Conservation (phyloP, 1,284 basidiomycete species). For the Sanghuangporus weigelae region DNA sequence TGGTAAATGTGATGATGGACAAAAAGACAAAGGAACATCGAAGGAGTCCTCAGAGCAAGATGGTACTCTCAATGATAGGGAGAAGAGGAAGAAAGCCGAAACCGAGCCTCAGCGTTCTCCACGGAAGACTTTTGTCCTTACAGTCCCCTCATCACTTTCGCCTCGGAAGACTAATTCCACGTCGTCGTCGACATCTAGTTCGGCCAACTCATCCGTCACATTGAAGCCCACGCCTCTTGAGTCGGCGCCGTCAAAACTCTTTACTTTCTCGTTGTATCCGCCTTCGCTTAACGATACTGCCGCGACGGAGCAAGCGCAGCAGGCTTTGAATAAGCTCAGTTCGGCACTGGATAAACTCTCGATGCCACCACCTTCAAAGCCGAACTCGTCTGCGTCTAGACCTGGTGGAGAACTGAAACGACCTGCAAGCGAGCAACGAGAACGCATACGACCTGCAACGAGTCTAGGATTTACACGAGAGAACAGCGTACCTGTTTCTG, state of each 20-base stretch:
- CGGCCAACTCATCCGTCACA: not conserved
- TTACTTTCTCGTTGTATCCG: slow-evolving; percentile 13
- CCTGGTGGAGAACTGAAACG: not conserved
- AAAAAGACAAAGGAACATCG: not conserved
- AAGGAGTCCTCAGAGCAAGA: not conserved
- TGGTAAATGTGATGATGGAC: not conserved
- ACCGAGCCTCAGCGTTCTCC: not conserved
- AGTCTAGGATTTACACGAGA: slow-evolving; percentile 17
- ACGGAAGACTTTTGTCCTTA: slow-evolving; percentile 15
- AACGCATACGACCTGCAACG: slow-evolving; percentile 11
- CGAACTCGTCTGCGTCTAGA: not conserved
- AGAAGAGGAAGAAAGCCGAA: not conserved
- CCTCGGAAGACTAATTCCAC: slow-evolving; percentile 1
- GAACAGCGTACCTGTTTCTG: slow-evolving; percentile 1
- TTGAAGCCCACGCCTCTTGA: not conserved
- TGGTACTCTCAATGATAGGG: not conserved
- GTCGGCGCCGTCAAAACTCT: not conserved
- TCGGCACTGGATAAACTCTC: slow-evolving; percentile 14
- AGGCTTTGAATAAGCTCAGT: slow-evolving; percentile 10
- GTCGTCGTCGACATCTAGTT: not conserved
- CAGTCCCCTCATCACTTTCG: slow-evolving; percentile 16
- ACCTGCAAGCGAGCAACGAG: slow-evolving; percentile 1
- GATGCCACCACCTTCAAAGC: slow-evolving; percentile 17
- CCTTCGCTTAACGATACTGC: slow-evolving; percentile 10
- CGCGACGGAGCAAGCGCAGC: slow-evolving; percentile 4